Base-by-base conservation (phyloP, 345 rosid species). In the Pseudoturritis turrita region DNA sequence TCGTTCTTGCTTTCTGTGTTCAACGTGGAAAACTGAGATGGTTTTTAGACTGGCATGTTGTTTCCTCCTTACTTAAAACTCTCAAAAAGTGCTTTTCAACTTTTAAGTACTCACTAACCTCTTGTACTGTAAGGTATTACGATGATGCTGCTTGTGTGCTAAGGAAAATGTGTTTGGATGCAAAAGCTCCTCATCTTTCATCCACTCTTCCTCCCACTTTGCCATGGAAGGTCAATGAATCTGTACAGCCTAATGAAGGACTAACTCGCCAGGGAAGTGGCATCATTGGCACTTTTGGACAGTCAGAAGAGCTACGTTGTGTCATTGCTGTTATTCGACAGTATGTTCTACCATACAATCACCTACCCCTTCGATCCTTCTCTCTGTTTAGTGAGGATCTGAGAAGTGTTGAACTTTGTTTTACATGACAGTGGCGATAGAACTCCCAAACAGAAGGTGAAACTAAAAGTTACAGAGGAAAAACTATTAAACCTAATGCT, bases 391-490 rank as follows among this genome's bases (percentile, higher is more conserved):
- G 58, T 39, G n/a, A 46, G 52, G 72, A 47, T 55, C 28, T 63
- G 50, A 35, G 35, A 57, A 57, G 36, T 53, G 19, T 26, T 68
- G 37, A 36, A 56, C 31, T 51, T 18, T 66, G 1, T 62, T 65
- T 68, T 51, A 53, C 22, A 72, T 73, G 52, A 41, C 84, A 95
- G 99, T 75, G 99, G 99, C 64, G 99, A 96, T 82, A 83, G 99
- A 84, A 96, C 99, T 80, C 96, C 99, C 74, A 96, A 96, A 82
- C 99, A 96, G 81, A 96, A 96, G 83, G 99, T 96, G 75, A 96
- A 96, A 82, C 81, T 96, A 84, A 96, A 86, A 83, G 98, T 96
- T 57, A 92, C 99, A 0, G 99, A 96, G 85, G 98, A 96, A 82
- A 96, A 87, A 63, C 85, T 96, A 55, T 77, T 96, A 57, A 96